Percentiles rank a stretch among this genome's conserved stretches.
These are phyloP conservation scores for Lentinus polychrous DNA, from an alignment of 1,284 basidiomycete genomes.

Conservation along the genomic window DNA sequence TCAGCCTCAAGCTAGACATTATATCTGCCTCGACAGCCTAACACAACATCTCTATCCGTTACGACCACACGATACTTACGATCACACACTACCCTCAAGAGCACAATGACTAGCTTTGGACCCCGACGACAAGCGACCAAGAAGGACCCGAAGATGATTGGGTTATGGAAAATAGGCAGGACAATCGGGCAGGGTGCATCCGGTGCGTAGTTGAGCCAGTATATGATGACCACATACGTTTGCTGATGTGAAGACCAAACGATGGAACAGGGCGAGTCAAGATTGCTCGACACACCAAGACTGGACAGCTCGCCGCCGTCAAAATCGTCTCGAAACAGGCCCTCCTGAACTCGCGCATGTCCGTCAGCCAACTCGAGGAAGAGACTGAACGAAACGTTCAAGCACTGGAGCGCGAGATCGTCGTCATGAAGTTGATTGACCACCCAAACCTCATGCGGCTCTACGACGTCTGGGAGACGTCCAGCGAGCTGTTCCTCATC, in stretches of 20 bases:
- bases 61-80: too few relatives aligned
- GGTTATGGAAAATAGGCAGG: slow-evolving; percentile 90
- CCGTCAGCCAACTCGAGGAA: slow-evolving; percentile 63
- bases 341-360: slow-evolving; percentile 63
- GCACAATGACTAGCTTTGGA: too few relatives aligned
- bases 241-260: slow-evolving; percentile 4
- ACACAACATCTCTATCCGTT: too few relatives aligned
- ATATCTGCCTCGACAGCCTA: too few relatives aligned
- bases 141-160: slow-evolving; percentile 75
- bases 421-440: slow-evolving; percentile 98
- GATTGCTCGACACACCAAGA: slow-evolving; percentile 83
- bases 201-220: slow-evolving; percentile 42
- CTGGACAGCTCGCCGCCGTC: slow-evolving; percentile 88
- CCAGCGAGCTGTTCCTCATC: slow-evolving; percentile 84
- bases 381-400: slow-evolving; percentile 64
- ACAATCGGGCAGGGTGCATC: slow-evolving; percentile 90
- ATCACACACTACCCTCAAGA: too few relatives aligned
- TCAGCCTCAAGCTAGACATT: too few relatives aligned
- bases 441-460: slow-evolving; percentile 94
- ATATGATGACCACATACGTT: slow-evolving; percentile 1
- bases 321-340: slow-evolving; percentile 91
- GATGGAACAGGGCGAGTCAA: slow-evolving; percentile 73
- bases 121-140: slow-evolving; percentile 20
- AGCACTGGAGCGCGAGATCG: slow-evolving; percentile 93
- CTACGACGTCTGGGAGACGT: slow-evolving; percentile 98